Conservation (phyloP, 371 early-diverging fungal genomes). For the Mortierella polycephala region DNA sequence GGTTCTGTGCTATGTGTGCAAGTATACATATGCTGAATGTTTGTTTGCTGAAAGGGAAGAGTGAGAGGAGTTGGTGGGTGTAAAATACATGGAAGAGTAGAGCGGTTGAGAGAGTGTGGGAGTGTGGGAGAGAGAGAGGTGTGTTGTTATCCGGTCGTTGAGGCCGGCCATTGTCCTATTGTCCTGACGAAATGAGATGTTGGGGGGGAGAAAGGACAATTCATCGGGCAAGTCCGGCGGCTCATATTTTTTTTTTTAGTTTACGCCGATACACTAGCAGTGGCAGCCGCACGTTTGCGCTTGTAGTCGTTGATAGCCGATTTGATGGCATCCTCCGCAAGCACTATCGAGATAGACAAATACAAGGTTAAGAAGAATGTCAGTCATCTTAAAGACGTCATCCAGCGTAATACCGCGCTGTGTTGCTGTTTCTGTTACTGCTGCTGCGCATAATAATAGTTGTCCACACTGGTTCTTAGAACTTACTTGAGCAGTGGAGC, state of each 20-base stretch:
- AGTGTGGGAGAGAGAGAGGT: background rate
- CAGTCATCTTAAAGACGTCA: background rate
- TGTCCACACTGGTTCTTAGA: background rate
- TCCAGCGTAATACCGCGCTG: too few relatives aligned
- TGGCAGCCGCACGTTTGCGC: conserved; percentile 65
- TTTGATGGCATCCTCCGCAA: conserved; percentile 99
- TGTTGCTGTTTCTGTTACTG: too few relatives aligned
- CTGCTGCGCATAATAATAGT: too few relatives aligned
- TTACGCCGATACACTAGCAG: conserved; percentile 22
- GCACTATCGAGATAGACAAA: conserved; percentile 72
- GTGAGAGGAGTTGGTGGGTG: too few relatives aligned
- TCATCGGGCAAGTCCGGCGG: conserved; percentile 17
- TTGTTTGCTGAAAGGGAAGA: too few relatives aligned
- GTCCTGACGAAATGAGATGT: background rate
- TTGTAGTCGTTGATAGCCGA: conserved; percentile 94
- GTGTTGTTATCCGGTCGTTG: background rate
- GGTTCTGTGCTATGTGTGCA: too few relatives aligned
- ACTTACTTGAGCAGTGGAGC: conserved; percentile 96
- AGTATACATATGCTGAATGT: too few relatives aligned
- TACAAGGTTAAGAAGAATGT: conserved; percentile 2
- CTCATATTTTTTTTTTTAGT: background rate
- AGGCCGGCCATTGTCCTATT: too few relatives aligned
- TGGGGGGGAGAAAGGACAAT: background rate
- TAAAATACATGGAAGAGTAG: too few relatives aligned
- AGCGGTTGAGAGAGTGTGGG: background rate